Base-by-base conservation (phyloP, 345 rosid genomes). In the Isatis tinctoria region DNA sequence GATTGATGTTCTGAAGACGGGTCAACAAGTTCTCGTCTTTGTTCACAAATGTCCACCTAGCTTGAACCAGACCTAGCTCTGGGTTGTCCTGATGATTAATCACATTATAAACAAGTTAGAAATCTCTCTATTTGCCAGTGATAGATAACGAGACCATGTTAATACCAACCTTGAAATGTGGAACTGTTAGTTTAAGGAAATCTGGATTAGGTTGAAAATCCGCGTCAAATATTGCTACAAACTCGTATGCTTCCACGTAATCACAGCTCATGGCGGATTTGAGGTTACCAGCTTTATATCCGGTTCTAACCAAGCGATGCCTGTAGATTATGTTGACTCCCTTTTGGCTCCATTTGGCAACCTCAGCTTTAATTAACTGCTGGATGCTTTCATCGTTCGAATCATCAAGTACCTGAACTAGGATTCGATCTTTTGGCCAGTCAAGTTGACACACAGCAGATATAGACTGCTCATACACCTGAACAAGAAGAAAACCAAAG, bases 241-340 rank as follows among this genome's bases (percentile, higher is more conserved):
- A 88, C 89, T 90, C 92, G 30, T 87, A 88, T 48, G 82, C 88
- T 73, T 79, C 81, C 3, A 88, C 86, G 73, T 88, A 88, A 70
- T 90, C 93, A 74, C 90, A 90, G 73, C 88, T 76, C 91, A 90
- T 88, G 13, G 96, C 93, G 4, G 96, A 90, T 70, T 88, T 90
- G 71, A 90, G 97, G 83, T 90, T 90, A 64, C 97, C 97, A 67
- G 97, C 97, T 84, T 90, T 90, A 59, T 90, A 90, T 72, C 93
- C 97, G 4, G 93, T 90, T 79, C 97, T 83, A 68, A 85, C 79
- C 75, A 83, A 69, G 6, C 97, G 91, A 74, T 88, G 97, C 52
- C 86, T 70, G 67, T 90, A 90, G 70, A 85, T 79, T 78, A 90
- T 88, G 80, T 84, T 85, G 65, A 90, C 62, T 56, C 90, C 93